phyloP scores from a whole-genome alignment of 148 eudicot genomes.

The Polygonum aviculare region DNA sequence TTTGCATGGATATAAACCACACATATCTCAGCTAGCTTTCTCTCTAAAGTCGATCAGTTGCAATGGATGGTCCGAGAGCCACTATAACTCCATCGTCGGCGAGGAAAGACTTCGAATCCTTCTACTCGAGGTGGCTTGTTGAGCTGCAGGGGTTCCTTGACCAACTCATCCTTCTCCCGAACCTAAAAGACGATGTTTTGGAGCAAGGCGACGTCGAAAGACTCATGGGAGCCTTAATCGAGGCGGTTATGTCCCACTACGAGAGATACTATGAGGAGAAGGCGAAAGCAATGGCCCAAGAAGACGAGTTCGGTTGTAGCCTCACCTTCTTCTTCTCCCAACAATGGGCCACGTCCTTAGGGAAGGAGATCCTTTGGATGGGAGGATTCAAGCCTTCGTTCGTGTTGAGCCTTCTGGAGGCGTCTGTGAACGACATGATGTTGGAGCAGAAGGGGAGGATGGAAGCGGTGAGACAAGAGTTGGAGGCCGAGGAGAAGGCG shows the following conservation, averaged over 20 bases:
- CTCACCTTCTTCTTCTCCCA: neutral
- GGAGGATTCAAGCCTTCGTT: neutral
- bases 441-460: neutral
- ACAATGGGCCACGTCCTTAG: neutral
- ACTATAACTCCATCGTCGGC: neutral
- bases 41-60: too few species aligned
- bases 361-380: neutral
- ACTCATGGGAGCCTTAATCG: neutral
- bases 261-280: conserved; percentile 5
- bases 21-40: too few species aligned
- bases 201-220: neutral
- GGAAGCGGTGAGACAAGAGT: neutral
- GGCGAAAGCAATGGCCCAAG: neutral
- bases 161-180: neutral
- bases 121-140: neutral
- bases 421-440: neutral
- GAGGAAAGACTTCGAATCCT: neutral
- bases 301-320: neutral
- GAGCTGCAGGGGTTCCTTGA: neutral
- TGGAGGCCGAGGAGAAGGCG: conserved; percentile 1
- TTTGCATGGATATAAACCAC: too few species aligned
- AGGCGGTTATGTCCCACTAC: neutral
- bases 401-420: neutral
- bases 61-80: too few species aligned
- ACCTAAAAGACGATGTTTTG: neutral